Evolutionary conservation across 1,139 yeast species (phyloP).

Genomic region (Sugiyamaella xylanicola): DNA sequence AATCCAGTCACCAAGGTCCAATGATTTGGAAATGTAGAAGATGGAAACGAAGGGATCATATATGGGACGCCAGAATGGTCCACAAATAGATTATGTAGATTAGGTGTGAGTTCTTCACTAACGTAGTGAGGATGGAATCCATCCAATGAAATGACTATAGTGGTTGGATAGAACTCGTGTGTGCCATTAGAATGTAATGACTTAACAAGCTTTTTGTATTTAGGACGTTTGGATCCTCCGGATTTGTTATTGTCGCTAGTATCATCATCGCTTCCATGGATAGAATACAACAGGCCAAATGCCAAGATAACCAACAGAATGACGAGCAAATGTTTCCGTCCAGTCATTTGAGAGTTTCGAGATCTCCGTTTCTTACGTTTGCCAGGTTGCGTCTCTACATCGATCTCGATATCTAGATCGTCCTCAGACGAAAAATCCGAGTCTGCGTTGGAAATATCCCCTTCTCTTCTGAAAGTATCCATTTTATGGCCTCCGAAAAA

Average conservation of each 20-base stretch:
- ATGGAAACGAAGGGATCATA: conserved; percentile 85
- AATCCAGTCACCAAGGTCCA: conserved; percentile 90
- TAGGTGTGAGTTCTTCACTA: conserved; percentile 67
- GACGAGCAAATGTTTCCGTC: conserved; percentile 9
- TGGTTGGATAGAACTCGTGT: conserved; percentile 70
- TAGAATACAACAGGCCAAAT: conserved; percentile 12
- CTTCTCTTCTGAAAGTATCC: conserved; percentile 20
- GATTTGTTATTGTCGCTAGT: background rate
- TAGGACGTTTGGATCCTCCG: background rate
- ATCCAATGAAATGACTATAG: conserved; percentile 75
- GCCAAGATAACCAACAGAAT: conserved; percentile 10
- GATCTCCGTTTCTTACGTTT: conserved; percentile 13
- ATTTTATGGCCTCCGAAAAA: conserved; percentile 19
- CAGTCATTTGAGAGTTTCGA: conserved; percentile 8
- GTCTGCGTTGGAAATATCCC: conserved; percentile 7
- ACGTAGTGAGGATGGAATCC: conserved; percentile 93
- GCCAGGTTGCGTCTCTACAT: conserved; percentile 33
- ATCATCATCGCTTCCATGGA: conserved; percentile 4
- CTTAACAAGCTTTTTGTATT: conserved; percentile 31
- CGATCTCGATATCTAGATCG: conserved; percentile 35
- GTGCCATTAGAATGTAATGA: conserved; percentile 63
- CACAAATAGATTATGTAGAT: conserved; percentile 58
- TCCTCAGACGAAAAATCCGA: conserved; percentile 27
- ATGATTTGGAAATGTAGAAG: conserved; percentile 88
- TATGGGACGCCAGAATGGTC: conserved; percentile 73